Evolutionary conservation across 1,284 basidiomycete genomes (phyloP).

Genomic region (Phlebopus sp.): DNA sequence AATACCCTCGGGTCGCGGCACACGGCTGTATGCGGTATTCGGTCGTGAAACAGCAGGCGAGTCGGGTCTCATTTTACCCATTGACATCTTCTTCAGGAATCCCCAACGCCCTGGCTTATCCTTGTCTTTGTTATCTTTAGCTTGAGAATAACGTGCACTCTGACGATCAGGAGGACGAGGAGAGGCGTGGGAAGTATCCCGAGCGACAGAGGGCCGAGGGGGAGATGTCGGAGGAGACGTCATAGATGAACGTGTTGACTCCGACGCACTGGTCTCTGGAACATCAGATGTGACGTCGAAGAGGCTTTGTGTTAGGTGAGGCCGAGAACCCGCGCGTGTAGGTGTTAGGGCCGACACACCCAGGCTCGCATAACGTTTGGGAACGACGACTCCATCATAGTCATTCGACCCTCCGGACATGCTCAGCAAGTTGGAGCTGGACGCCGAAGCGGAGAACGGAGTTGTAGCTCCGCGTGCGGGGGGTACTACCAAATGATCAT

Average conservation of each 20-base stretch:
- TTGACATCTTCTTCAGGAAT: slow-evolving; percentile 95
- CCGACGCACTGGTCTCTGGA: slow-evolving; percentile 11
- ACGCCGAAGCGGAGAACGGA: slow-evolving; percentile 57
- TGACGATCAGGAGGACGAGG: slow-evolving; percentile 28
- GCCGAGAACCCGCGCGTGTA: slow-evolving; percentile 37
- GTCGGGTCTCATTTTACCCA: slow-evolving; percentile 76
- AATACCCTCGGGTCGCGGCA: slow-evolving; percentile 18
- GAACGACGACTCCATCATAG: slow-evolving; percentile 30
- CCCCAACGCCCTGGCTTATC: slow-evolving; percentile 80
- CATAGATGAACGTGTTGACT: slow-evolving; percentile 26
- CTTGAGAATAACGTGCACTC: slow-evolving; percentile 16
- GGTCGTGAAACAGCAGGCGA: slow-evolving; percentile 37
- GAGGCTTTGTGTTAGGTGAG: slow-evolving; percentile 49
- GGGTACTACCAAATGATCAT: slow-evolving; percentile 12
- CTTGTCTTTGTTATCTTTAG: slow-evolving; percentile 38
- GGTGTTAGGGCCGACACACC: slow-evolving; percentile 45
- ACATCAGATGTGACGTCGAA: slow-evolving; percentile 37
- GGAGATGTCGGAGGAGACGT: slow-evolving; percentile 29
- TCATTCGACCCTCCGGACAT: slow-evolving; percentile 36
- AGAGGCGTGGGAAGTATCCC: slow-evolving; percentile 11
- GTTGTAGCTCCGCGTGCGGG: slow-evolving; percentile 40
- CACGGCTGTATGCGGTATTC: slow-evolving; percentile 18
- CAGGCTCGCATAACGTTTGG: slow-evolving; percentile 67
- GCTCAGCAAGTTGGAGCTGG: slow-evolving; percentile 59
- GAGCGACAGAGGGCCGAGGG: slow-evolving; percentile 20